These are phyloP conservation scores for Exophiala xenobiotica DNA, from an alignment of 2,329 filamentous ascomycete genomes.

Conservation along the genomic window DNA sequence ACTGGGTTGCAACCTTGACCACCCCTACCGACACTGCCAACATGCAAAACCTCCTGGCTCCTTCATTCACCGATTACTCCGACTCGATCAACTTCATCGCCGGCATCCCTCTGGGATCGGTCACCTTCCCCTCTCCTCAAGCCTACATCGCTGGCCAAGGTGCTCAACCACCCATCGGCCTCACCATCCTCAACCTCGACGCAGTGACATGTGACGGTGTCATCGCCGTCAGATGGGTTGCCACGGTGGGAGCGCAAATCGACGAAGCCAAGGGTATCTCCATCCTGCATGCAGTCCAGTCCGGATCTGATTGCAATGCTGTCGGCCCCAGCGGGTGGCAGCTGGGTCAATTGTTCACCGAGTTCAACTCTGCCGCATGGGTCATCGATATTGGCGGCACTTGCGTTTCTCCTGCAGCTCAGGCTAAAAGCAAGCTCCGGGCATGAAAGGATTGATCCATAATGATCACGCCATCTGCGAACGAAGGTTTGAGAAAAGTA, in stretches of 20 bases:
- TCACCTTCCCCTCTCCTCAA: conserved; percentile 36
- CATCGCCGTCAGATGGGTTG: conserved; percentile 37
- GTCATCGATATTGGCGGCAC: conserved; percentile 24
- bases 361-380: conserved; percentile 37
- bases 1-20: conserved; percentile 25
- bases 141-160: conserved; percentile 34
- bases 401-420: conserved; percentile 15
- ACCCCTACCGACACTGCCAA: conserved; percentile 18
- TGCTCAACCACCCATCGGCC: conserved; percentile 35
- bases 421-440: conserved; percentile 3
- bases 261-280: conserved; percentile 35
- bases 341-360: conserved; percentile 35
- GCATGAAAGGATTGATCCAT: not conserved
- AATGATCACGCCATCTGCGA: not conserved
- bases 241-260: conserved; percentile 22
- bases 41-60: conserved; percentile 28
- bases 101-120: conserved; percentile 32
- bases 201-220: conserved; percentile 34
- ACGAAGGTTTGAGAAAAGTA: no score
- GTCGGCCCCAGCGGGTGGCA: conserved; percentile 33
- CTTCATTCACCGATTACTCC: conserved; percentile 36
- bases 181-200: conserved; percentile 32
- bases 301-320: conserved; percentile 6
- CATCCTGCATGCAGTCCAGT: conserved; percentile 30
- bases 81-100: conserved; percentile 34